A percentile compares a stretch with the other conserved stretches of the same genome.
Conservation (phyloP, 2,329 filamentous ascomycete species). For the Aspergillus uvarum region DNA sequence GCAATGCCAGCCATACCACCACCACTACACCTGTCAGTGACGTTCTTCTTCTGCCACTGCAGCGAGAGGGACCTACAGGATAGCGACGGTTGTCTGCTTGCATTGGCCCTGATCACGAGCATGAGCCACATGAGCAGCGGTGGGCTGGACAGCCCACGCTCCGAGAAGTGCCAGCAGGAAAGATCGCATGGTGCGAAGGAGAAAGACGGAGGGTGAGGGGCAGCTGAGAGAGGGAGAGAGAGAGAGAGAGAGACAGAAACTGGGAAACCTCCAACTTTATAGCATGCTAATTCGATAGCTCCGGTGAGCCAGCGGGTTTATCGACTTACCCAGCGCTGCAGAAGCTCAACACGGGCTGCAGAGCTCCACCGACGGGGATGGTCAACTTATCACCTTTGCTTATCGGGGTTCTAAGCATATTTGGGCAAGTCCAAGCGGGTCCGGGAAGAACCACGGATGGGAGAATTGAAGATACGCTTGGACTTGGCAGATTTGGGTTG, state of each 20-base stretch:
- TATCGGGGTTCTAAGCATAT: not conserved
- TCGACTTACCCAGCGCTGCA: not conserved
- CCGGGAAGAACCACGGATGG: not conserved
- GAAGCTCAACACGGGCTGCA: not conserved
- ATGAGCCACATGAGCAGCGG: conserved; percentile 14
- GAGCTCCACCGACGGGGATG: not conserved
- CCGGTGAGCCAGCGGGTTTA: not conserved
- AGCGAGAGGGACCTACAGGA: conserved; percentile 23
- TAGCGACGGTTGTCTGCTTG: conserved; percentile 33
- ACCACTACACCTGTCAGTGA: conserved; percentile 37
- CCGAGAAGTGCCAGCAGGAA: not conserved
- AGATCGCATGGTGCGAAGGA: not conserved
- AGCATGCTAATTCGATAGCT: not conserved
- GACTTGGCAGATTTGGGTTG: not conserved
- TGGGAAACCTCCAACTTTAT: not conserved
- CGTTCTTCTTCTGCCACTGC: not conserved
- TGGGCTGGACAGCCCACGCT: conserved; percentile 4
- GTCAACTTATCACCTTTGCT: not conserved
- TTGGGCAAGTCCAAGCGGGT: conserved; percentile 5
- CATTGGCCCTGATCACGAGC: conserved; percentile 23
- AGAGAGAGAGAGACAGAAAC: not conserved
- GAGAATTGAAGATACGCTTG: not conserved
- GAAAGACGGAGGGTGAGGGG: not conserved
- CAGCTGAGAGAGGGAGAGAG: not conserved
- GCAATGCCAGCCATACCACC: conserved; percentile 64